These are phyloP conservation scores for Phytophthora syringae DNA, from an alignment of 352 stramenopile genomes.

Conservation along the genomic window DNA sequence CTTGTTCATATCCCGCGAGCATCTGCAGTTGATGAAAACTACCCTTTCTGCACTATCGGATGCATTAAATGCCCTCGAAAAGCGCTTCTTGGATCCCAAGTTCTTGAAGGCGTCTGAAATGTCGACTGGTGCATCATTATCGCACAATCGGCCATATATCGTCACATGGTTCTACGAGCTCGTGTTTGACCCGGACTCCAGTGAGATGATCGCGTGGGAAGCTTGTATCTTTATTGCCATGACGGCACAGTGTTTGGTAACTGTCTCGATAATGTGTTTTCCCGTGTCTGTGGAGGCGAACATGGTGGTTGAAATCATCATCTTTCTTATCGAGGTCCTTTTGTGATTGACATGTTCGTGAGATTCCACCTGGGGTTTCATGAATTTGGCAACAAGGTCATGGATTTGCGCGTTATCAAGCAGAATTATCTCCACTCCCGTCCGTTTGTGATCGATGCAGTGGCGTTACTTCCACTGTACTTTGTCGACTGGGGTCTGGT, in stretches of 20 bases:
- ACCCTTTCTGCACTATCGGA: constrained; percentile 42
- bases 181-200: constrained; percentile 64
- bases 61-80: constrained; percentile 50
- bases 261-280: constrained; percentile 62
- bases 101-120: constrained; percentile 52
- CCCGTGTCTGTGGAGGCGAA: constrained; percentile 7
- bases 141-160: constrained; percentile 10
- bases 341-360: constrained; percentile 70
- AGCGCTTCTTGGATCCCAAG: constrained; percentile 57
- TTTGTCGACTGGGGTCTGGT: constrained; percentile 51
- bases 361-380: constrained; percentile 61
- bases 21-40: constrained; percentile 46
- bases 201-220: constrained; percentile 60
- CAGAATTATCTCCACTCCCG: constrained; percentile 53
- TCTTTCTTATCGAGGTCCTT: constrained; percentile 46
- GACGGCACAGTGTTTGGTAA: constrained; percentile 54
- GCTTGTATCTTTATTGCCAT: constrained; percentile 61
- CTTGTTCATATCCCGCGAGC: constrained; percentile 57
- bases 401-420: constrained; percentile 48
- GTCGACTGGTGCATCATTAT: constrained; percentile 4
- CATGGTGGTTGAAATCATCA: constrained; percentile 28
- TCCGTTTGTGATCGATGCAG: constrained; percentile 50
- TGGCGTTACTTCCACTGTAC: constrained; percentile 60
- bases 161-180: constrained; percentile 21
- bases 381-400: constrained; percentile 79